These are phyloP conservation scores for Insectozyma bohioensis DNA, from an alignment of 1,139 yeast genomes.

Conservation along the genomic window DNA sequence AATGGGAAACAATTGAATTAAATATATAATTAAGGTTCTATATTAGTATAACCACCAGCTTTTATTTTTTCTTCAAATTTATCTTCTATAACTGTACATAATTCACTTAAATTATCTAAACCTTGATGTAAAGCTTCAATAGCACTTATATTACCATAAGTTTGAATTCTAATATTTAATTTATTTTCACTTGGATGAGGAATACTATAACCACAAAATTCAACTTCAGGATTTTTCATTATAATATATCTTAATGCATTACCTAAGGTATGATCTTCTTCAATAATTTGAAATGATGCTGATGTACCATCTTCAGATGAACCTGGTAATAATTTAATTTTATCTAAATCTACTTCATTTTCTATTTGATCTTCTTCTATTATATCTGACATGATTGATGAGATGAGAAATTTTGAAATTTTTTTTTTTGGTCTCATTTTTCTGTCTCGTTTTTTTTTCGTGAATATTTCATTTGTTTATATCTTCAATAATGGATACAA, in stretches of 20 bases:
- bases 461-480: too few species aligned
- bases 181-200: slow-evolving; percentile 98
- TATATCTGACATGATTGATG: slow-evolving; percentile 10
- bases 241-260: slow-evolving; percentile 90
- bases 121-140: slow-evolving; percentile 93
- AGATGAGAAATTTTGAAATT: too few species aligned
- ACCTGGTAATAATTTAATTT: slow-evolving; percentile 72
- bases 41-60: slow-evolving; percentile 48
- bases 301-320: slow-evolving; percentile 94
- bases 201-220: slow-evolving; percentile 95
- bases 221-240: slow-evolving; percentile 97
- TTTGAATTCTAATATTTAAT: slow-evolving; percentile 88
- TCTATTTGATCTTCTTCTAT: slow-evolving; percentile 20
- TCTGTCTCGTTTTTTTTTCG: too few species aligned
- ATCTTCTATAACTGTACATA: slow-evolving; percentile 82
- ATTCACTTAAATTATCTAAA: slow-evolving; percentile 75
- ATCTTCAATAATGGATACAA: too few species aligned
- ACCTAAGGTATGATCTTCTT: slow-evolving; percentile 95
- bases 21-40: slow-evolving; percentile 21
- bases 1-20: too few species aligned
- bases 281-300: slow-evolving; percentile 87
- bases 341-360: slow-evolving; percentile 48
- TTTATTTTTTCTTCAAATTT: slow-evolving; percentile 66
- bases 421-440: too few species aligned
- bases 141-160: slow-evolving; percentile 87